Evolutionary conservation across 2,329 filamentous ascomycete species (phyloP), one percentile per base, ranked within the genome.

Genomic region (Fusarium neocosmosporiellum): DNA sequence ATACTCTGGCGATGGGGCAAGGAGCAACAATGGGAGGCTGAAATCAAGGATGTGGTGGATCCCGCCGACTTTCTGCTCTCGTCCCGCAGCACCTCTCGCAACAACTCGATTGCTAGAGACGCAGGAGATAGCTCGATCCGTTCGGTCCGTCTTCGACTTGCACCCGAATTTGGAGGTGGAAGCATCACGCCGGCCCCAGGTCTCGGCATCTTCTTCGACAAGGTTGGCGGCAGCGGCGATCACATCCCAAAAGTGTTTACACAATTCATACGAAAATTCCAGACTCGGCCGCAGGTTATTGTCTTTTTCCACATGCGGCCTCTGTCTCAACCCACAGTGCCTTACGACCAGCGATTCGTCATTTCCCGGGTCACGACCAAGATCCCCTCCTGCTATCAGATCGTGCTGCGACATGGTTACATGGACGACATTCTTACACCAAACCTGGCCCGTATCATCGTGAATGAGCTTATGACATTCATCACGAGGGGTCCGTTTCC

Each of bases 1-100:
- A 85, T 94, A 3, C 86, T 95, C 13, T 95, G 93, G 93, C 88
- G 93, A 34, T 95, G 90, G 75, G 93, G 93, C 18, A 95, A 95
- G 79, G 92, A 94, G 77, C 87, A 90, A 68, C 93, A 95, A 78
- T 95, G 93, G 93, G 83, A 82, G 8, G 90, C 92, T 3, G 93
- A 95, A 81, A 86, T 87, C 1, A 84, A 87, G 64, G 91, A 94
- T 73, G 86, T 86, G 5, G 84, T 90, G 63, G 84, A 85, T 48
- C 76, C 76, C 85, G 86, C 59, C 75, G 73, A 84, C 16, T 81
- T 86, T 5, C 72, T 82, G 20, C 55, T 77, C 54, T 69, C 72
- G 14, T 78, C 76, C 22, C 72, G 74, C 37, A 76, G 71, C 50
- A 75, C 72, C 37, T 78, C 76, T 22, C 68, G 74, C 33, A 74